Evolutionary conservation across 768 basidiomycete genomes (phyloP).

Genomic region (Lactifluus volemus): DNA sequence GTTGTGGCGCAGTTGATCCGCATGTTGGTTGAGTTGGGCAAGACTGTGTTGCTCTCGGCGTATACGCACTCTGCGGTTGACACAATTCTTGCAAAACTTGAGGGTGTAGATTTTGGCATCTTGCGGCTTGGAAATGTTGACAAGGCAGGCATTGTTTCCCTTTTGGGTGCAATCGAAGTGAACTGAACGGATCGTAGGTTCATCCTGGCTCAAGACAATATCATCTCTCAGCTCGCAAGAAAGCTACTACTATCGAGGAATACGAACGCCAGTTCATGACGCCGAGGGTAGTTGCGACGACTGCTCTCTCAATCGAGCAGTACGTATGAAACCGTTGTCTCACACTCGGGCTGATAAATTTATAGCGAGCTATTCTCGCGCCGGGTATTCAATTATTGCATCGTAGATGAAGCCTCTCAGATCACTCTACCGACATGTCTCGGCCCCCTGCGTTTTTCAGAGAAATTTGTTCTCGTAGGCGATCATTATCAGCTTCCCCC

Average conservation of each 20-base stretch:
- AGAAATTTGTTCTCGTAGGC: conserved; percentile 90
- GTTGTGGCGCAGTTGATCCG: conserved; percentile 85
- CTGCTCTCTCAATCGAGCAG: conserved; percentile 92
- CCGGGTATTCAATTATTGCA: conserved; percentile 90
- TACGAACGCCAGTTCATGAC: conserved; percentile 75
- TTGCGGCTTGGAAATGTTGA: conserved; percentile 85
- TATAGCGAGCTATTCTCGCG: conserved; percentile 77
- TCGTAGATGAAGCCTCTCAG: conserved; percentile 97
- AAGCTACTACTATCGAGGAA: conserved; percentile 66
- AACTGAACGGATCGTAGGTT: conserved; percentile 40
- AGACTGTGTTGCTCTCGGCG: conserved; percentile 81
- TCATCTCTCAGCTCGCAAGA: conserved; percentile 49
- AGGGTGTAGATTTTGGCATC: conserved; percentile 56
- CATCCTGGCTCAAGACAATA: conserved; percentile 72
- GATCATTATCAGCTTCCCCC: conserved; percentile 98
- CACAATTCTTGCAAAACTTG: conserved; percentile 83
- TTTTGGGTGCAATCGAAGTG: not conserved
- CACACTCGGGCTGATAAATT: not conserved
- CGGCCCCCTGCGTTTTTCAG: conserved; percentile 84
- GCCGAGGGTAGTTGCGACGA: conserved; percentile 93
- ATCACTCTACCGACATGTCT: conserved; percentile 94
- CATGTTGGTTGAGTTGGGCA: conserved; percentile 67
- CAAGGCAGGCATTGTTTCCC: conserved; percentile 46
- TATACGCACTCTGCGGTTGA: conserved; percentile 99
- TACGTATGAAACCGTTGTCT: conserved; percentile 33